Base-by-base conservation (phyloP, 352 stramenopile species). In the Pythium angustatum region DNA sequence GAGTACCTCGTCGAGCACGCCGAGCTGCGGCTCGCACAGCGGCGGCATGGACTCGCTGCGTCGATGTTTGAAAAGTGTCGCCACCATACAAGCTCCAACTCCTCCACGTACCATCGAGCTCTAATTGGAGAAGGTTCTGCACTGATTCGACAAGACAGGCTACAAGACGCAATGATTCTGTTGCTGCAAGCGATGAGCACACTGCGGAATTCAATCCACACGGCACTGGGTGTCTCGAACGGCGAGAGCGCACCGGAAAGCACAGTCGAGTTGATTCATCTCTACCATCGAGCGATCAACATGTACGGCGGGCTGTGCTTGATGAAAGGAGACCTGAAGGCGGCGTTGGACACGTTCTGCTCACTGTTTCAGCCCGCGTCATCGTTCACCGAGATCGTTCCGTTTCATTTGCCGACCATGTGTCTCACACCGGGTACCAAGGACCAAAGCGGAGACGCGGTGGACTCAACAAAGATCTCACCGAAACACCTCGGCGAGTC, bases 381-480 rank as follows among this genome's bases (percentile, higher is more conserved):
- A 15, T 34, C 43, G 8, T 61, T 68, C 28, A 60, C 47, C 36
- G 51, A 28, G 10, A 59, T 66, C 21, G 40, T 56, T 14, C 33
- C 24, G 14, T 76, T 82, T 45, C 61, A 72, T 27, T 54, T 88
- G 5, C 79, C 77, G 11, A 75, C 61, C 24, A 70, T 86, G 6
- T 85, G 77, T 17, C 69, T 87, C 1, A 50, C 72, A 0, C 77
- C 79, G 1, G 79, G 77, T 1, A 79, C 78, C 2, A 79, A 76
- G 19, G 68, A 75, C 21, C 56, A 62, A 11, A 56, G 60, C 0
- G 79, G 79, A 22, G 69, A 83, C 3, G 24, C 78, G 5, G 54
- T 88, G 6, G 77, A 88, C 45, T 82, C 79, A 8, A 72, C 64
- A 3, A 79, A 81, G 49, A 53, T 87, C 7, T 82, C 77, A 4